phyloP scores from a whole-genome alignment of 768 basidiomycete species.

The Megacollybia marginata region DNA sequence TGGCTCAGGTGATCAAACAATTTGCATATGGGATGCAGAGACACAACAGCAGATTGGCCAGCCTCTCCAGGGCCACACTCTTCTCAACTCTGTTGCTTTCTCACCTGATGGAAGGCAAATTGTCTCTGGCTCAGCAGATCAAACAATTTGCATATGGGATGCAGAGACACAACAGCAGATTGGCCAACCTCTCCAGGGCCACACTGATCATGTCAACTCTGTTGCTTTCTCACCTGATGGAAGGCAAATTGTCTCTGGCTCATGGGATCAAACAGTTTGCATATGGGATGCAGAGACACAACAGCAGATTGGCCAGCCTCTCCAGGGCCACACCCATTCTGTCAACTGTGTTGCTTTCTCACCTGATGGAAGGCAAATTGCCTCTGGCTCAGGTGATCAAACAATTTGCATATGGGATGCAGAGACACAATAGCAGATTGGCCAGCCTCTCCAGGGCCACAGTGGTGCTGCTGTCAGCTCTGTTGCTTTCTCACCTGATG shows the following conservation, averaged over 20 bases:
- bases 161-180: conserved; percentile 1
- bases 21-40: conserved; percentile 15
- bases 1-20: conserved; percentile 20
- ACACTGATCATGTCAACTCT: too few relatives aligned
- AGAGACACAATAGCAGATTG: too few relatives aligned
- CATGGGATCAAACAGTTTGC: too few relatives aligned
- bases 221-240: too few relatives aligned
- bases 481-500: too few relatives aligned
- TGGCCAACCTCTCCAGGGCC: too few relatives aligned
- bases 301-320: too few relatives aligned
- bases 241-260: too few relatives aligned
- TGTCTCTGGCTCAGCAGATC: conserved; percentile 12
- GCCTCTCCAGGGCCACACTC: conserved; percentile 12
- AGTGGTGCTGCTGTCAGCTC: too few relatives aligned
- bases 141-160: conserved; percentile 15
- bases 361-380: conserved; percentile 15
- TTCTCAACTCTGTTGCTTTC: conserved; percentile 9
- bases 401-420: too few relatives aligned
- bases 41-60: neutral
- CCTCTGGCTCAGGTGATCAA: conserved; percentile 17
- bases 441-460: neutral
- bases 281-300: too few relatives aligned
- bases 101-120: conserved; percentile 13
- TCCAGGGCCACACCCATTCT: too few relatives aligned
- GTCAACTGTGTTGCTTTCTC: conserved; percentile 21